Percentiles rank a stretch among this genome's conserved stretches.
Conservation (phyloP, 305 asterid species). For the Striga hermonthica region DNA sequence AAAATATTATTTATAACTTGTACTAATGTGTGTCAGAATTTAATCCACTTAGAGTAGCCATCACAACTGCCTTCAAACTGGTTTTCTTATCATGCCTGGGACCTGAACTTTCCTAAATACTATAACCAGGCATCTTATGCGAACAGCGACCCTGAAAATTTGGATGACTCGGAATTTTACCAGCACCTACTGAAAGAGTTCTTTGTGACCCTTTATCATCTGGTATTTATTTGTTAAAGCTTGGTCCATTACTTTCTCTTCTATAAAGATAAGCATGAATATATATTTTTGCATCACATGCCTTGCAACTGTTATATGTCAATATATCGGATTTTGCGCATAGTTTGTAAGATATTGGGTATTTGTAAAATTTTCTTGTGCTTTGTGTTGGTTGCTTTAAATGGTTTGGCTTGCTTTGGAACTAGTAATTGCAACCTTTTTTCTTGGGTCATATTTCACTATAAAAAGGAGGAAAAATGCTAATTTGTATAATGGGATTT, state of each 20-base stretch:
- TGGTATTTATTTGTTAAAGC: slow-evolving; percentile 47
- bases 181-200: slow-evolving; percentile 85
- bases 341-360: neutral
- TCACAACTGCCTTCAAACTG: neutral
- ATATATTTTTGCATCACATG: slow-evolving; percentile 18
- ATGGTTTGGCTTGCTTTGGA: no score
- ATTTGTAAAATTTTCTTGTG: no score
- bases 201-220: slow-evolving; percentile 82
- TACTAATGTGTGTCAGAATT: neutral
- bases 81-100: slow-evolving; percentile 5
- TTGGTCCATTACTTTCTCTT: neutral
- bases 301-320: neutral
- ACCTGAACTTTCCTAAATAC: slow-evolving; percentile 7
- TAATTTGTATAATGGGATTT: no score
- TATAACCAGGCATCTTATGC: slow-evolving; percentile 43
- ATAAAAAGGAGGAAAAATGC: no score
- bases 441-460: no score
- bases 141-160: slow-evolving; percentile 76
- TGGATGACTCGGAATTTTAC: slow-evolving; percentile 86
- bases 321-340: neutral
- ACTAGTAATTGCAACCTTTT: no score
- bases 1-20: neutral
- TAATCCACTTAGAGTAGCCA: slow-evolving; percentile 9
- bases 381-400: no score
- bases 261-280: neutral